Evolutionary conservation across 106 monocot species (phyloP).

Genomic region (Allium cepa): DNA sequence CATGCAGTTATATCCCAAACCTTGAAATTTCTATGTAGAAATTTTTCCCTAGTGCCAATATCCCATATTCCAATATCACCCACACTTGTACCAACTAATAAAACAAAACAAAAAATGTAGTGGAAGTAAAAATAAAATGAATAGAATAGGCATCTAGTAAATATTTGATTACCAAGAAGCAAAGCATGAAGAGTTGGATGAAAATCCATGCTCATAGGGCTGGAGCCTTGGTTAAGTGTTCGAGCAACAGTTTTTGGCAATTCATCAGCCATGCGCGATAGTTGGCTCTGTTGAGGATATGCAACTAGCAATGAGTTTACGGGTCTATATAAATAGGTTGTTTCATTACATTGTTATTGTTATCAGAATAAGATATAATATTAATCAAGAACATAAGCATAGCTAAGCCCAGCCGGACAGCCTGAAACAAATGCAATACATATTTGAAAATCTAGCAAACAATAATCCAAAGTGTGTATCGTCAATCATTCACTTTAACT

Average conservation of each 20-base stretch:
- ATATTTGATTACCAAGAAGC: conserved; percentile 40
- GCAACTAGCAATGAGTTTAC: conserved; percentile 53
- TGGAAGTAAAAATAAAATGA: not conserved
- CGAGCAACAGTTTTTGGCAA: conserved; percentile 53
- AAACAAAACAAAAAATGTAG: not conserved
- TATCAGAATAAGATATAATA: not conserved
- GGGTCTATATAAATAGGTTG: conserved; percentile 27
- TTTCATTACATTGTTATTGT: not conserved
- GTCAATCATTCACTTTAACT: too few relatives aligned
- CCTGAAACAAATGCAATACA: not conserved
- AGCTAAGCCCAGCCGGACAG: too few relatives aligned
- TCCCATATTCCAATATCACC: conserved; percentile 94
- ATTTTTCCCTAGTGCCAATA: conserved; percentile 56
- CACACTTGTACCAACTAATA: conserved; percentile 83
- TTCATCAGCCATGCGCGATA: conserved; percentile 33
- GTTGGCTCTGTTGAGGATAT: conserved; percentile 39
- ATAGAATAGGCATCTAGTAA: not conserved
- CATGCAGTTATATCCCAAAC: conserved; percentile 76
- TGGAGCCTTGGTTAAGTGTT: conserved; percentile 54
- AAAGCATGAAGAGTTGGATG: conserved; percentile 57
- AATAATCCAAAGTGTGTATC: too few relatives aligned
- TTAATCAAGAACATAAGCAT: too few relatives aligned
- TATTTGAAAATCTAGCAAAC: not conserved
- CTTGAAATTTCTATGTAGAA: conserved; percentile 64
- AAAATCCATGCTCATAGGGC: conserved; percentile 76